These are phyloP conservation scores for Tylopilus sp. DNA, from an alignment of 768 basidiomycete species.

Conservation along the genomic window DNA sequence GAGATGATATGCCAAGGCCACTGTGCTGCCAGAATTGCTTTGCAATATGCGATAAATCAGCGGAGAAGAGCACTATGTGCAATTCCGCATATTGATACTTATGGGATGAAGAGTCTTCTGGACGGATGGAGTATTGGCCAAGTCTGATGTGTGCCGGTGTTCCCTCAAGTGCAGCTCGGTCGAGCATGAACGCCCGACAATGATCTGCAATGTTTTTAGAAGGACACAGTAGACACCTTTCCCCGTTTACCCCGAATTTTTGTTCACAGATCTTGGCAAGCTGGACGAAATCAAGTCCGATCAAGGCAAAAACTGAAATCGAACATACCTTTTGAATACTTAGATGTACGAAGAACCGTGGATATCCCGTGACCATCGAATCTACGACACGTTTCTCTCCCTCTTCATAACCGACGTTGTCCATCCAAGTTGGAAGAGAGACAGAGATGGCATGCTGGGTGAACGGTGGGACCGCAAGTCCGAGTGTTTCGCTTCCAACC, in stretches of 20 bases:
- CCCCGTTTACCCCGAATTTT: constrained; percentile 70
- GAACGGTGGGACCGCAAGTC: constrained; percentile 58
- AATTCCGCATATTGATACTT: constrained; percentile 51
- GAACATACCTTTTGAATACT: constrained; percentile 77
- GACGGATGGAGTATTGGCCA: constrained; percentile 69
- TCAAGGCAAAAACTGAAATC: neutral
- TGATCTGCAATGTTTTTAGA: constrained; percentile 67
- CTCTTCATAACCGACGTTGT: constrained; percentile 90
- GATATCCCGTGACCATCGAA: constrained; percentile 86
- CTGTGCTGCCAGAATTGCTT: constrained; percentile 98
- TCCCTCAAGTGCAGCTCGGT: constrained; percentile 44
- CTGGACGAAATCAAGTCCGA: constrained; percentile 37
- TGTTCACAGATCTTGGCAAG: constrained; percentile 73
- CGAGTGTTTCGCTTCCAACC: constrained; percentile 31
- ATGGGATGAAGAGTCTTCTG: constrained; percentile 42
- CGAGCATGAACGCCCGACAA: constrained; percentile 70
- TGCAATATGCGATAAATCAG: constrained; percentile 56
- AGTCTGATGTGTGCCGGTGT: constrained; percentile 48
- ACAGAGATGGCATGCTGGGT: constrained; percentile 91
- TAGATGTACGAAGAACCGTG: constrained; percentile 89
- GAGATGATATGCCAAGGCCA: constrained; percentile 85
- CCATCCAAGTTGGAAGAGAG: constrained; percentile 90
- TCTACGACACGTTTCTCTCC: constrained; percentile 77
- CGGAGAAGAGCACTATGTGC: constrained; percentile 78
- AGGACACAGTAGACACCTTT: constrained; percentile 78